Conservation (phyloP, 352 stramenopile genomes). For the Phytophthora brassicae region DNA sequence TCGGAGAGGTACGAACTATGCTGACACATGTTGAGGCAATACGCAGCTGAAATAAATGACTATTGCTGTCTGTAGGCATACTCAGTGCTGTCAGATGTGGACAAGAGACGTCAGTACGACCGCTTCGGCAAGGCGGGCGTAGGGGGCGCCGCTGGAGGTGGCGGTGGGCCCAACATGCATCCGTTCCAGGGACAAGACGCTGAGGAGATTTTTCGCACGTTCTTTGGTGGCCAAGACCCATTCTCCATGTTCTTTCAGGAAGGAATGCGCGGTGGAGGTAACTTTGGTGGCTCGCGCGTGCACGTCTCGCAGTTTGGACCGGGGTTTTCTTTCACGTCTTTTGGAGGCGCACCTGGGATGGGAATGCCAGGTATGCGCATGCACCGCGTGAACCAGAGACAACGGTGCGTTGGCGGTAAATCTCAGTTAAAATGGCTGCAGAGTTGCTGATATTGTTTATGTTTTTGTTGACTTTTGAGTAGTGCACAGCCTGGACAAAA, state of each 20-base stretch:
- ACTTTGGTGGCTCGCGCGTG: constrained; percentile 59
- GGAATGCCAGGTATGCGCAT: constrained; percentile 56
- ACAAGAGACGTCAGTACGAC: constrained; percentile 90
- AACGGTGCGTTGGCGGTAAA: constrained; percentile 33
- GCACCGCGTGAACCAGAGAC: constrained; percentile 50
- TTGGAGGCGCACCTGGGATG: constrained; percentile 57
- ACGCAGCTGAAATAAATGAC: background rate
- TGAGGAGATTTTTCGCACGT: constrained; percentile 81
- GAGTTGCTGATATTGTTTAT: background rate
- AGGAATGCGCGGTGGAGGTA: constrained; percentile 51
- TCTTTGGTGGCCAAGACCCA: constrained; percentile 80
- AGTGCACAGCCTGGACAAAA: constrained; percentile 34
- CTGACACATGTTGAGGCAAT: background rate
- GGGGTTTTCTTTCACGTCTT: constrained; percentile 76
- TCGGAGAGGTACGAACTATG: constrained; percentile 69
- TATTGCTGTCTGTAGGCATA: constrained; percentile 70
- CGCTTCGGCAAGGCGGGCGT: constrained; percentile 87
- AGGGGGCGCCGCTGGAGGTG: constrained; percentile 37
- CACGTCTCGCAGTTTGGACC: constrained; percentile 80
- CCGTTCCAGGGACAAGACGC: constrained; percentile 74
- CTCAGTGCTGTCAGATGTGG: constrained; percentile 88
- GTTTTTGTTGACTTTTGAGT: constrained; percentile 12
- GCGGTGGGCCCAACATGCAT: constrained; percentile 40
- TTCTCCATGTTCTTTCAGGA: constrained; percentile 88
- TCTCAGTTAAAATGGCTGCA: background rate